These are phyloP conservation scores for Starmerella stigmatis DNA, from an alignment of 805 yeast species.

Conservation along the genomic window DNA sequence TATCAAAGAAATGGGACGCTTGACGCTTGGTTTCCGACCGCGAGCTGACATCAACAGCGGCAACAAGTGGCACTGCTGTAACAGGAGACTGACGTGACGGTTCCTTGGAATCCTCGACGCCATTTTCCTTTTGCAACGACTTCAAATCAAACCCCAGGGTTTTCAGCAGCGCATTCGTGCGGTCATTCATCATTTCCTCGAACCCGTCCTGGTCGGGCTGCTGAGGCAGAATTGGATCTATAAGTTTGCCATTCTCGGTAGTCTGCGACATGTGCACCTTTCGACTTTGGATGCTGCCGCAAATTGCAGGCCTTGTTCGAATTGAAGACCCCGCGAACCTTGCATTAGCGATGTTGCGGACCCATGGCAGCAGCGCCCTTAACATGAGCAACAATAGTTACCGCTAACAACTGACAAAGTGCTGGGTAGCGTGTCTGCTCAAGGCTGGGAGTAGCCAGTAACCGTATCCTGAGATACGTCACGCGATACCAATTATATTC, in stretches of 20 bases:
- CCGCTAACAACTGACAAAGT: too few relatives aligned
- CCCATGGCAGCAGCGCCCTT: too few relatives aligned
- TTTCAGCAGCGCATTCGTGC: constrained; percentile 19
- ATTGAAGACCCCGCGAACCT: too few relatives aligned
- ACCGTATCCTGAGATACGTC: too few relatives aligned
- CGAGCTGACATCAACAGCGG: not conserved
- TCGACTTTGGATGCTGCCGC: too few relatives aligned
- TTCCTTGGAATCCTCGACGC: not conserved
- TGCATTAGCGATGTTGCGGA: too few relatives aligned
- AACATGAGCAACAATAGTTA: too few relatives aligned
- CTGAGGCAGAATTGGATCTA: constrained; percentile 14
- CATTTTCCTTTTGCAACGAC: not conserved
- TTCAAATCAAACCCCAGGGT: constrained; percentile 9
- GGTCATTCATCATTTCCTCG: constrained; percentile 22
- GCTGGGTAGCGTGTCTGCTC: too few relatives aligned
- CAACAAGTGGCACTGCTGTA: not conserved
- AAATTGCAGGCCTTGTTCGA: too few relatives aligned
- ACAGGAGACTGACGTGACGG: not conserved
- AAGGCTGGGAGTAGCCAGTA: too few relatives aligned
- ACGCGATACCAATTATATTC: too few relatives aligned
- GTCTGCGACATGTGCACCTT: not conserved
- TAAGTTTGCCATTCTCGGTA: not conserved
- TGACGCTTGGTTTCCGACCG: not conserved
- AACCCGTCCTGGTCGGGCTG: constrained; percentile 15
- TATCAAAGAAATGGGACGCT: constrained; percentile 38